Percentiles rank a stretch among this genome's conserved stretches.
phyloP scores from a whole-genome alignment of 164 flowering plant genomes.

The Piper longum region DNA sequence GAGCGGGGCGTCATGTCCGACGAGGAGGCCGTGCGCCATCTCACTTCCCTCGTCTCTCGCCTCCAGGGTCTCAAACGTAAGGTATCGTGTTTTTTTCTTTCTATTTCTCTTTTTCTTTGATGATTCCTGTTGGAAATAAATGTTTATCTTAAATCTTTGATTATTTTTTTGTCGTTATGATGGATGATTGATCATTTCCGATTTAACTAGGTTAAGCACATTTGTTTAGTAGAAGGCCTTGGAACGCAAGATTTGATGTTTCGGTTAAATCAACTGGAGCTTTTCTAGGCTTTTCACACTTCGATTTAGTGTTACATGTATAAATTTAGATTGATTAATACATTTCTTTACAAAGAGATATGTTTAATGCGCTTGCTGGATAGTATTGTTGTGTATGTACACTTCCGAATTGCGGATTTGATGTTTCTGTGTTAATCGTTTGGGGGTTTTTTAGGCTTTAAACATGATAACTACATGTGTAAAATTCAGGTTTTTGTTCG shows the following conservation, averaged over 20 bases:
- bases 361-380: no score
- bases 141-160: neutral
- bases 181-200: no score
- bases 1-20: slow-evolving; percentile 24
- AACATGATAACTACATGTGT: neutral
- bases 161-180: neutral
- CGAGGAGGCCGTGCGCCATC: slow-evolving; percentile 66
- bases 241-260: no score
- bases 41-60: slow-evolving; percentile 64
- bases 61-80: slow-evolving; percentile 89
- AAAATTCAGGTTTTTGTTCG: no score
- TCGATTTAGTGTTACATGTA: neutral
- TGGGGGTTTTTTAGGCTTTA: neutral
- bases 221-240: no score
- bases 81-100: slow-evolving; percentile 21
- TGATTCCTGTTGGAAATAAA: no score
- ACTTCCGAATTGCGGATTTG: neutral
- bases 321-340: no score
- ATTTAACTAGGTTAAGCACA: no score
- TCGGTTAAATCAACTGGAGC: neutral
- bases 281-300: neutral
- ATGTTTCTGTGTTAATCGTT: neutral
- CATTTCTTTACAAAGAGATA: no score
- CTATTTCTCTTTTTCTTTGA: neutral
- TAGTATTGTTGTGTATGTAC: neutral